phyloP scores from a whole-genome alignment of 2,329 filamentous ascomycete genomes.

The Madurella mycetomatis region DNA sequence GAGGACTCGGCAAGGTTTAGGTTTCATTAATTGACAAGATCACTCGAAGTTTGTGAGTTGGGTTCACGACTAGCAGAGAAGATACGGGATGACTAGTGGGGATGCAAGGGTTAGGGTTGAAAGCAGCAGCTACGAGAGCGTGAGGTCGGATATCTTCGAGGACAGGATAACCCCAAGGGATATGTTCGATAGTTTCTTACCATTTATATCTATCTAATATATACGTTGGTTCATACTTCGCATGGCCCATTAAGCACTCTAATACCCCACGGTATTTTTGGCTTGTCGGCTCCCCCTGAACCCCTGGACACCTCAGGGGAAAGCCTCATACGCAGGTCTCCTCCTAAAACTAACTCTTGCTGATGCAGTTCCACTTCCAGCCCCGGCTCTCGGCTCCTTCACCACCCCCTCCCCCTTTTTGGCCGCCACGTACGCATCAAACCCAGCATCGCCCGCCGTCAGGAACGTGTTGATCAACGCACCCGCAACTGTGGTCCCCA shows the following conservation, averaged over 20 bases:
- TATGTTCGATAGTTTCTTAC: too few relatives aligned
- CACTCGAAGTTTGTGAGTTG: too few relatives aligned
- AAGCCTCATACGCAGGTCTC: constrained; percentile 22
- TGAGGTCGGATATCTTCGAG: too few relatives aligned
- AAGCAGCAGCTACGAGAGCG: not conserved
- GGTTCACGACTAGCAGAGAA: too few relatives aligned
- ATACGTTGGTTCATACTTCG: too few relatives aligned
- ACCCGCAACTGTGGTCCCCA: constrained; percentile 15
- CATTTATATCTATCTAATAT: too few relatives aligned
- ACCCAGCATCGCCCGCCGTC: constrained; percentile 17
- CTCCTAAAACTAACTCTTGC: constrained; percentile 4
- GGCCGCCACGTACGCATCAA: constrained; percentile 11
- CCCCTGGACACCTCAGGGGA: constrained; percentile 11
- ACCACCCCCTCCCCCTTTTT: constrained; percentile 1
- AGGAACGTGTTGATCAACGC: constrained; percentile 21
- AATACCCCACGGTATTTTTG: too few relatives aligned
- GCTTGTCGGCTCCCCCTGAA: not conserved
- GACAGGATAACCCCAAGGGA: too few relatives aligned
- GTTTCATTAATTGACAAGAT: not conserved
- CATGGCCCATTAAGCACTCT: too few relatives aligned
- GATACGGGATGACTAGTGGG: too few relatives aligned
- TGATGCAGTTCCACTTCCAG: not conserved
- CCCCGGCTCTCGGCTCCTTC: not conserved
- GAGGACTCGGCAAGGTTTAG: too few relatives aligned
- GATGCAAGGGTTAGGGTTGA: constrained; percentile 1